phyloP scores from a whole-genome alignment of 139 green algal species.

The Chlorella sp. region DNA sequence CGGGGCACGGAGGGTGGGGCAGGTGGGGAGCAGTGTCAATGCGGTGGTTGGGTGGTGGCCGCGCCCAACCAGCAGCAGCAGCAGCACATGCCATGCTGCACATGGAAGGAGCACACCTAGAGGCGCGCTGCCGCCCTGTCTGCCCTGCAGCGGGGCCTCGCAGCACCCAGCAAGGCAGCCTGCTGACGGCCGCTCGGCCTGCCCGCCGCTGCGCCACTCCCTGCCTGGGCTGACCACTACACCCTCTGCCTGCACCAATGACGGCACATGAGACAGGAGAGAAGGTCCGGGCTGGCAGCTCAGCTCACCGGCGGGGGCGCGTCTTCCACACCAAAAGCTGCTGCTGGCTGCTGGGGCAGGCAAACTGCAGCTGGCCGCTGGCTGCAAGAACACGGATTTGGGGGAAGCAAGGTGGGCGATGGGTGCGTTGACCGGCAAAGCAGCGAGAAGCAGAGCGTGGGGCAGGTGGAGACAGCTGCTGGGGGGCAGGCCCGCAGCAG shows the following conservation, averaged over 20 bases:
- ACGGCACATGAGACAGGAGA: neutral
- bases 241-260: too few species aligned
- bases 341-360: conserved; percentile 94
- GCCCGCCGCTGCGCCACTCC: neutral
- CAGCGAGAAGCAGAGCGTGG: neutral
- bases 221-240: neutral
- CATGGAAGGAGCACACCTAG: too few species aligned
- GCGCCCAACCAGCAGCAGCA: too few species aligned
- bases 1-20: neutral
- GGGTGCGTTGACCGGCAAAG: neutral
- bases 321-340: conserved; percentile 96
- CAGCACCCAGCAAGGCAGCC: neutral
- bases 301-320: conserved; percentile 77
- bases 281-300: neutral
- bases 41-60: too few species aligned
- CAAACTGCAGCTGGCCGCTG: conserved; percentile 85
- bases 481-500: too few species aligned
- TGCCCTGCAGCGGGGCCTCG: too few species aligned
- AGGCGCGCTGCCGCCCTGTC: too few species aligned
- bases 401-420: neutral
- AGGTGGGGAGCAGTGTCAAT: neutral
- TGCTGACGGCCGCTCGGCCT: neutral
- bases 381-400: conserved; percentile 62
- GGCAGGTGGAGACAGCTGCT: too few species aligned
- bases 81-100: too few species aligned